Conservation (phyloP, 2,329 filamentous ascomycete species). For the Phialophora macrospora region DNA sequence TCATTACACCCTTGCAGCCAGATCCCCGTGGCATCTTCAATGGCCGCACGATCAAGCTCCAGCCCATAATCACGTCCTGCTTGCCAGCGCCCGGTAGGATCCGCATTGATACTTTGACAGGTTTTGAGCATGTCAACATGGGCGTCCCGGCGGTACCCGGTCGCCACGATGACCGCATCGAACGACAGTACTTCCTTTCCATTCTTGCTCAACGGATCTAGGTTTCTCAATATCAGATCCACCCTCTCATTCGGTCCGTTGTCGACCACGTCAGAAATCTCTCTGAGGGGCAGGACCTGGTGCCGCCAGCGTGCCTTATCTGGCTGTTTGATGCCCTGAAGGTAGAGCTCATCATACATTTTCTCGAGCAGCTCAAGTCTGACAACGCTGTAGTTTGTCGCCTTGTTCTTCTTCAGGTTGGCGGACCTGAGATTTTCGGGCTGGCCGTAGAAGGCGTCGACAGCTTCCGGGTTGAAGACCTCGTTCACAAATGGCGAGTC, state of each 20-base stretch:
- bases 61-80: slow-evolving; percentile 81
- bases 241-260: slow-evolving; percentile 56
- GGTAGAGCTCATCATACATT: slow-evolving; percentile 85
- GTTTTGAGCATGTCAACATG: slow-evolving; percentile 76
- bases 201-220: slow-evolving; percentile 43
- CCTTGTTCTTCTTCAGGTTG: slow-evolving; percentile 70
- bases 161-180: slow-evolving; percentile 83
- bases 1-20: slow-evolving; percentile 97
- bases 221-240: slow-evolving; percentile 64
- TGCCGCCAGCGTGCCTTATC: slow-evolving; percentile 80
- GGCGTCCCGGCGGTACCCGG: slow-evolving; percentile 78
- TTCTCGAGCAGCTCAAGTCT: slow-evolving; percentile 87
- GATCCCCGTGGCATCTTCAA: slow-evolving; percentile 75
- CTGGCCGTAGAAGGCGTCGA: slow-evolving; percentile 75
- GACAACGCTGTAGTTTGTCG: slow-evolving; percentile 94
- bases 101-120: slow-evolving; percentile 45
- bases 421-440: slow-evolving; percentile 65
- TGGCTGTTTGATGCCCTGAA: slow-evolving; percentile 73
- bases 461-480: slow-evolving; percentile 87
- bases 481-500: slow-evolving; percentile 98
- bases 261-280: slow-evolving; percentile 67
- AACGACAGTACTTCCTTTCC: slow-evolving; percentile 70
- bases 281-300: slow-evolving; percentile 73
- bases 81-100: slow-evolving; percentile 59
- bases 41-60: slow-evolving; percentile 68